These are phyloP conservation scores for Acanthamoeba royreba DNA, from an alignment of 208 protist species.

Conservation along the genomic window DNA sequence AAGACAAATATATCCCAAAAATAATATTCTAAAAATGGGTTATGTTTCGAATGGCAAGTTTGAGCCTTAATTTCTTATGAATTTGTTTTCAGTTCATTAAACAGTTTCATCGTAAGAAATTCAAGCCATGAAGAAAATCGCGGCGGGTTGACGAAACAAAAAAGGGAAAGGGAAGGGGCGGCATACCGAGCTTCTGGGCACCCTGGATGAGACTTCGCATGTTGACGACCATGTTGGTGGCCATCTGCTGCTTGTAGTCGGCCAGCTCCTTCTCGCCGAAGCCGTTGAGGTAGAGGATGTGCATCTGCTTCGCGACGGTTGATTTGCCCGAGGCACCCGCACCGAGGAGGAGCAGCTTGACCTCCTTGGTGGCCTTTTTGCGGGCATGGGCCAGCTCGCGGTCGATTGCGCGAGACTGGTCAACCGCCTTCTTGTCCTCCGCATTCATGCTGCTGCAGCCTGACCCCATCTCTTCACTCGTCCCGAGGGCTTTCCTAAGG, in stretches of 20 bases:
- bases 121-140: neutral
- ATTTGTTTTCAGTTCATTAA: too few species aligned
- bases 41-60: too few species aligned
- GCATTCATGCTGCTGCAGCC: neutral
- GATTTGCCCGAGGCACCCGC: conserved; percentile 82
- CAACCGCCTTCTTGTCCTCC: conserved; percentile 20
- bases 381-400: conserved; percentile 36
- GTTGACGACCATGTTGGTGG: conserved; percentile 68
- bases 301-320: conserved; percentile 85
- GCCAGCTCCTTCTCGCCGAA: conserved; percentile 68
- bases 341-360: conserved; percentile 67
- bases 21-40: too few species aligned
- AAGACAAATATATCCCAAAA: neutral
- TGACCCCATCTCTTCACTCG: too few species aligned
- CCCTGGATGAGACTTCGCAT: conserved; percentile 66
- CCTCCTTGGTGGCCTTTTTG: conserved; percentile 41
- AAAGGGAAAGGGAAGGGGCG: neutral
- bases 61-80: too few species aligned
- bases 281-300: conserved; percentile 77
- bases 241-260: conserved; percentile 60
- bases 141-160: neutral
- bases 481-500: too few species aligned
- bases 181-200: neutral
- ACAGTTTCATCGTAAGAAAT: neutral
- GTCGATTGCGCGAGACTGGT: conserved; percentile 19